Percentiles rank a stretch among this genome's conserved stretches.
Evolutionary conservation across 768 basidiomycete species (phyloP).

Genomic region (Flagelloscypha sp.): DNA sequence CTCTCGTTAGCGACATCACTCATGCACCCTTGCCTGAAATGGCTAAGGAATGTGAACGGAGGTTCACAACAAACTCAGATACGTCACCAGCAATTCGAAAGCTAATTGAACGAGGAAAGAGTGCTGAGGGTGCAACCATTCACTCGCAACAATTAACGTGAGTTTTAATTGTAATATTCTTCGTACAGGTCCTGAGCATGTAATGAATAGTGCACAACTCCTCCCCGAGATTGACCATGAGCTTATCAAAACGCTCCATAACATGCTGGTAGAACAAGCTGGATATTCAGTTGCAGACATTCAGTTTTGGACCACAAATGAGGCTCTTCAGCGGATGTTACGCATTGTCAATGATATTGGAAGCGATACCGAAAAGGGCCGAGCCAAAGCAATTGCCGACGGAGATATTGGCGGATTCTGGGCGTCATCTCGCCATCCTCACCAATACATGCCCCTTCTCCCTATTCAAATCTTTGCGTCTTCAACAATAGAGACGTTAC

Average conservation of each 20-base stretch:
- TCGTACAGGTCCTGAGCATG: no score
- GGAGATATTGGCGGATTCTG: slow-evolving; percentile 46
- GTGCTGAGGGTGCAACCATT: no score
- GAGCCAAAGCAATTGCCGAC: slow-evolving; percentile 56
- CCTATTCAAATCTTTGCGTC: slow-evolving; percentile 47
- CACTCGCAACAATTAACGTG: no score
- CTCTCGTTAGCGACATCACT: slow-evolving; percentile 74
- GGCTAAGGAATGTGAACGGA: slow-evolving; percentile 44
- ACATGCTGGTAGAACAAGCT: no score
- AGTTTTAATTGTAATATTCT: no score
- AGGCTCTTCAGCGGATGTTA: slow-evolving; percentile 64
- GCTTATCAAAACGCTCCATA: no score
- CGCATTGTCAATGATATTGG: slow-evolving; percentile 80
- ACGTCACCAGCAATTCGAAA: no score
- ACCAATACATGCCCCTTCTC: slow-evolving; percentile 45
- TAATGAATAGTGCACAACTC: no score
- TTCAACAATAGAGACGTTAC: no score
- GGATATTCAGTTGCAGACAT: slow-evolving; percentile 28
- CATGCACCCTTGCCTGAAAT: slow-evolving; percentile 58
- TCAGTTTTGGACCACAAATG: slow-evolving; percentile 74
- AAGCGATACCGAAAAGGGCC: slow-evolving; percentile 54
- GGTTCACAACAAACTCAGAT: no score
- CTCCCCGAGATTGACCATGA: no score
- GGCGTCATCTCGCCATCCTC: slow-evolving; percentile 50
- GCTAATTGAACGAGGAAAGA: no score